phyloP scores from a whole-genome alignment of 305 asterid species.

The Fraxinus sp. region DNA sequence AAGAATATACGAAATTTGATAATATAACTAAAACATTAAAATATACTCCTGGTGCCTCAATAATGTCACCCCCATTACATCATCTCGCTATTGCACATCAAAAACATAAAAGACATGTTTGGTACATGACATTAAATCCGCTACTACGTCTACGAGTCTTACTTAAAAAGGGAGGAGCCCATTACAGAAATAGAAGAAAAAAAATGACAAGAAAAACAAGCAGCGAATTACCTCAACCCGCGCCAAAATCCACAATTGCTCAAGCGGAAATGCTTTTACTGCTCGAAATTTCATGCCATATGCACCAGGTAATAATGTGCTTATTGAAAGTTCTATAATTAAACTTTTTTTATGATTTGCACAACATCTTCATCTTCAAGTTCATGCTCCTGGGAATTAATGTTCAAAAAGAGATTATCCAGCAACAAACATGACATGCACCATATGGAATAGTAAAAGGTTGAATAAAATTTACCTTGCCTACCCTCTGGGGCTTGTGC shows the following conservation, averaged over 20 bases:
- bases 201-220: neutral
- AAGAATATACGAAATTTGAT: neutral
- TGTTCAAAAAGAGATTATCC: slow-evolving; percentile 12
- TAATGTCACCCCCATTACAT: neutral
- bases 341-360: slow-evolving; percentile 87
- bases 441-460: neutral
- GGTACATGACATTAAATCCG: neutral
- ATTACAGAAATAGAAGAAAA: neutral
- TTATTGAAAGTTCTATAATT: slow-evolving; percentile 13
- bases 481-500: slow-evolving; percentile 98
- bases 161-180: neutral
- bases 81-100: neutral
- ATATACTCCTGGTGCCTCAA: neutral
- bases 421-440: neutral
- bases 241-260: slow-evolving; percentile 12
- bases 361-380: slow-evolving; percentile 97
- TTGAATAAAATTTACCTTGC: slow-evolving; percentile 53
- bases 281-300: slow-evolving; percentile 8
- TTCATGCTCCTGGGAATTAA: slow-evolving; percentile 70
- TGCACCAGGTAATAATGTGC: neutral
- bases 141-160: neutral
- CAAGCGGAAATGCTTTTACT: neutral
- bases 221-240: neutral
- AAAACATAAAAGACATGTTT: neutral
- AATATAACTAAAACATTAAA: neutral